Base-by-base conservation (phyloP, 2,329 filamentous ascomycete species). In the Trichoderma semiorbis region DNA sequence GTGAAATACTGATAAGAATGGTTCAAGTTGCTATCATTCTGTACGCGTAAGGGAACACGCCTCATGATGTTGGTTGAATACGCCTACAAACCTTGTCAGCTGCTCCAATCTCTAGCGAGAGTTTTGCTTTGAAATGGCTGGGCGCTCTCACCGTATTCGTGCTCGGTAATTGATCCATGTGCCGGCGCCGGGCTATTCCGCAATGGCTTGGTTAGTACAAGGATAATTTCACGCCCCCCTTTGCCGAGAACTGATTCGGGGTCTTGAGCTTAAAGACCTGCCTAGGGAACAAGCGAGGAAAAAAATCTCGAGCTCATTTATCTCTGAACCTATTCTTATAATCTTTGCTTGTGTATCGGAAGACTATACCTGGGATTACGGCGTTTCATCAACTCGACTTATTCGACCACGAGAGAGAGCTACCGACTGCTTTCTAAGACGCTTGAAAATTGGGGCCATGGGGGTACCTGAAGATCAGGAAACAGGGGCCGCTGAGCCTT, bases 131-230 rank as follows among this genome's bases (percentile, higher is more conserved):
- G 47, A 12, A 12, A 24, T 53, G 47, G 21, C 39, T 30, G 18
- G 18, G 32, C 16, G 7, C 60, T 39, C 32, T 58, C 55, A 28
- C 65, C 66, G 66, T 69, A 69, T 69, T 69, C 66, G 66, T 69
- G 32, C 66, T 69, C 66, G 66, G 36, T 69, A 50, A 61, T 50
- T 69, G 55, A 24, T 16, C 66, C 26, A 50, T 24, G n/a, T 50
- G 57, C 36, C 55, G 43, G 64, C 64, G 24, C n/a, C 36, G 55
- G 55, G 53, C 66, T 47, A 47, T 69, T 69, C 66, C 66, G 66
- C 66, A n/a, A 43, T 60, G 55, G 34, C 36, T 61, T n/a, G 55
- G 24, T 50, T 69, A 34, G 57, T 32, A 47, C 39, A 60, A 32
- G 58, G 55, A 61, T 69, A n/a, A 34, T 18, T 43, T 34, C 6